Percentiles rank a stretch among this genome's conserved stretches.
Evolutionary conservation across 768 basidiomycete genomes (phyloP).

Genomic region (Russula ochroleuca): DNA sequence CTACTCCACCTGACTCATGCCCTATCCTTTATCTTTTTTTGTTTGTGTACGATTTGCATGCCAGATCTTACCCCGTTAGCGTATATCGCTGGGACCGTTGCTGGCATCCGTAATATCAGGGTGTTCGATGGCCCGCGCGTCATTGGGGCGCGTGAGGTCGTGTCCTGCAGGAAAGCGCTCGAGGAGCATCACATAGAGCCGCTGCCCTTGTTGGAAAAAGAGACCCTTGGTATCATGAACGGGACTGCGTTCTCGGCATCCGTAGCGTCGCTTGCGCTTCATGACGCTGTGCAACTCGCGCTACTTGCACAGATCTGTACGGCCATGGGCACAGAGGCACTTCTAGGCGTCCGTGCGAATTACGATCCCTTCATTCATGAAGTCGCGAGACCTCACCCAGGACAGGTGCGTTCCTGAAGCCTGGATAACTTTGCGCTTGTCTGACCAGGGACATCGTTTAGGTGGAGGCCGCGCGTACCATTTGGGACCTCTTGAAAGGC

Average conservation of each 20-base stretch:
- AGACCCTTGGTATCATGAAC: conserved; percentile 76
- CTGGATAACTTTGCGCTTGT: neutral
- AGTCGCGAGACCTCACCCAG: conserved; percentile 74
- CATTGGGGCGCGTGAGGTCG: conserved; percentile 47
- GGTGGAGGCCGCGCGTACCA: conserved; percentile 67
- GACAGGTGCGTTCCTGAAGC: conserved; percentile 48
- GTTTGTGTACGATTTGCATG: conserved; percentile 6
- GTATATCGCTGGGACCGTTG: conserved; percentile 58
- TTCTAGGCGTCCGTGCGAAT: conserved; percentile 64
- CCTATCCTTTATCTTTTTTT: neutral
- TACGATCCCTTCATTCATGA: conserved; percentile 79
- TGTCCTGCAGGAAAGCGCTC: conserved; percentile 54
- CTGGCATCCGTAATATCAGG: conserved; percentile 76
- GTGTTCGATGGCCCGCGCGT: conserved; percentile 54
- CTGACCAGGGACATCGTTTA: conserved; percentile 25
- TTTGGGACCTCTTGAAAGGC: conserved; percentile 65
- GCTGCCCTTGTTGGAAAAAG: conserved; percentile 64
- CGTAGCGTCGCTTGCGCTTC: conserved; percentile 65
- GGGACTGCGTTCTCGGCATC: conserved; percentile 84
- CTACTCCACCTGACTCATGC: neutral
- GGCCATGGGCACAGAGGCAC: conserved; percentile 79
- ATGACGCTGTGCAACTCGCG: conserved; percentile 66
- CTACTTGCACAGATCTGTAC: conserved; percentile 69
- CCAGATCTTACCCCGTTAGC: conserved; percentile 27
- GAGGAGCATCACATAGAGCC: conserved; percentile 57